phyloP scores from a whole-genome alignment of 1,139 yeast genomes.

The Yamadazyma blattariae region DNA sequence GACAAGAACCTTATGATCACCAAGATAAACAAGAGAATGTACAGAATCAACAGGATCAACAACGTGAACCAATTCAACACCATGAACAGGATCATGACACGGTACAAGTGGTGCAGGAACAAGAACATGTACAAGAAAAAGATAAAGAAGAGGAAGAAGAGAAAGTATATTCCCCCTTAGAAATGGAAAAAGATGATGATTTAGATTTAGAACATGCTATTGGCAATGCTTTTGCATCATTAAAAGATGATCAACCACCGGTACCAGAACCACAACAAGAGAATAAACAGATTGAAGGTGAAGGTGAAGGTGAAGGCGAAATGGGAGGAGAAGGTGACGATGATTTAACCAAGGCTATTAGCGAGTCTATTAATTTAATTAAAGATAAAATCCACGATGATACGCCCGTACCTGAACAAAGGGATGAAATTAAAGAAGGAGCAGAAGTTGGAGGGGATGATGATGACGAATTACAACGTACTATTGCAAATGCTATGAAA shows the following conservation, averaged over 20 bases:
- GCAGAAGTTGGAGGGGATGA: constrained; percentile 1
- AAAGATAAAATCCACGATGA: constrained; percentile 1
- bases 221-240: constrained; percentile 33
- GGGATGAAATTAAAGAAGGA: neutral
- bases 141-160: neutral
- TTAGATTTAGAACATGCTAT: constrained; percentile 29
- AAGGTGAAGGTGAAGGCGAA: constrained; percentile 3
- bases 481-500: constrained; percentile 26
- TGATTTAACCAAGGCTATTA: constrained; percentile 7
- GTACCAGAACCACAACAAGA: constrained; percentile 1
- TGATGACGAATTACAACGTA: constrained; percentile 18
- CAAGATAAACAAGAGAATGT: too few species aligned
- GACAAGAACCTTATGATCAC: too few species aligned
- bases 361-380: constrained; percentile 3
- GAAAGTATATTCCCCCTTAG: constrained; percentile 14
- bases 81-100: neutral
- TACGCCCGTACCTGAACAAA: neutral
- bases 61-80: too few species aligned
- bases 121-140: neutral
- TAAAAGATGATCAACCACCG: constrained; percentile 11
- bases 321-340: constrained; percentile 9
- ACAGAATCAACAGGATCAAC: too few species aligned
- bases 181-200: constrained; percentile 17
- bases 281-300: neutral
- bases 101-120: neutral